These are phyloP conservation scores for Suillus clintonianus DNA, from an alignment of 768 basidiomycete species.

Conservation along the genomic window DNA sequence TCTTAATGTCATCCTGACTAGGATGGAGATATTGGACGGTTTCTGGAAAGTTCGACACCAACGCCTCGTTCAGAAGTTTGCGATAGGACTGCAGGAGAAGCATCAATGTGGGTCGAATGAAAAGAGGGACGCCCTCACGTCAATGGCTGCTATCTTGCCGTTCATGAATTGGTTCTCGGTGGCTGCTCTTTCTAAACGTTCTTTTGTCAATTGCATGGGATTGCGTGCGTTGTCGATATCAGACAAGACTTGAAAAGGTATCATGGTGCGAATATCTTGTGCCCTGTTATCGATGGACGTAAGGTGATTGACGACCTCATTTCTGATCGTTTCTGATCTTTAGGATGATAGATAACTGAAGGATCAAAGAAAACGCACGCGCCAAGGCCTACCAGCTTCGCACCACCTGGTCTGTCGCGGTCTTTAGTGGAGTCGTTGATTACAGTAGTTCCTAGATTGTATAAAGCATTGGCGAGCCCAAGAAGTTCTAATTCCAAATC, in stretches of 20 bases:
- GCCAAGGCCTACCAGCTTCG: constrained; percentile 75
- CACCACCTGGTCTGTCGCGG: constrained; percentile 66
- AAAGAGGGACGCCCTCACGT: constrained; percentile 43
- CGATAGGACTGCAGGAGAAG: constrained; percentile 62
- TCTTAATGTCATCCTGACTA: constrained; percentile 1
- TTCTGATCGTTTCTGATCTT: constrained; percentile 41
- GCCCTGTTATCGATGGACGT: constrained; percentile 69
- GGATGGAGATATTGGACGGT: constrained; percentile 27
- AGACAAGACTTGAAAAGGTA: constrained; percentile 72
- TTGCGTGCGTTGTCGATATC: constrained; percentile 83
- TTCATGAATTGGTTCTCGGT: constrained; percentile 94
- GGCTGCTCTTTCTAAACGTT: constrained; percentile 78
- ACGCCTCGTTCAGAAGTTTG: constrained; percentile 64
- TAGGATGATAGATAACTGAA: constrained; percentile 8
- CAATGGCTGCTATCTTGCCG: constrained; percentile 79
- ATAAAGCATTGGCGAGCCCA: constrained; percentile 74
- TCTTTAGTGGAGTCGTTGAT: constrained; percentile 84
- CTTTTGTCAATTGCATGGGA: constrained; percentile 80
- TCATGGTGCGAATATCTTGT: constrained; percentile 58
- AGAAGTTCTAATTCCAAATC: constrained; percentile 76
- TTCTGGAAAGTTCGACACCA: constrained; percentile 73
- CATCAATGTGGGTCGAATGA: constrained; percentile 7
- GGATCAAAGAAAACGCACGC: constrained; percentile 49
- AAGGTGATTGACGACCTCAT: constrained; percentile 73
- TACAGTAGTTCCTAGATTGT: constrained; percentile 81